Evolutionary conservation across 768 basidiomycete species (phyloP).

Genomic region (Daedaleopsis sinensis): DNA sequence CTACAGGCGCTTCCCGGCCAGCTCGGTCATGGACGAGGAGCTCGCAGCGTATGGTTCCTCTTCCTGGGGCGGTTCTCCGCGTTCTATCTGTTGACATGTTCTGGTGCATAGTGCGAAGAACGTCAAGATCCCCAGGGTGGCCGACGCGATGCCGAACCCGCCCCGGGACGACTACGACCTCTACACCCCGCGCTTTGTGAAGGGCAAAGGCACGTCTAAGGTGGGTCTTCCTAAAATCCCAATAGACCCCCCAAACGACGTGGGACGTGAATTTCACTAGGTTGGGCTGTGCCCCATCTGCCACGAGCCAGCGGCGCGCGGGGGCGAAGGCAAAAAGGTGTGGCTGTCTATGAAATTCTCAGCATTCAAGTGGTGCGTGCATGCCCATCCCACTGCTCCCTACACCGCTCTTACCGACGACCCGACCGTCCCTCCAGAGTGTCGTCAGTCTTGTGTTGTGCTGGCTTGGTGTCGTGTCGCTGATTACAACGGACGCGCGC

Average conservation of each 20-base stretch:
- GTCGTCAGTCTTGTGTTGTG: too few relatives aligned
- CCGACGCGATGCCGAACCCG: conserved; percentile 56
- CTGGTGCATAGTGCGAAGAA: not conserved
- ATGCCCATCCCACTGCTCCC: not conserved
- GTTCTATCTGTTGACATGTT: not conserved
- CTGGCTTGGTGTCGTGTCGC: not conserved
- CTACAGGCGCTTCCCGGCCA: conserved; percentile 72
- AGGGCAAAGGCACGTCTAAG: conserved; percentile 67
- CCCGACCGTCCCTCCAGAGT: not conserved
- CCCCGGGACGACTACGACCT: conserved; percentile 66
- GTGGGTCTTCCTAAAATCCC: conserved; percentile 18
- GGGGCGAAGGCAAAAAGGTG: conserved; percentile 62
- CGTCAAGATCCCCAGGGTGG: conserved; percentile 16
- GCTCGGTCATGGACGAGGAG: conserved; percentile 51
- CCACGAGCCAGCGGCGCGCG: conserved; percentile 57
- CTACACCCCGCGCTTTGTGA: conserved; percentile 79
- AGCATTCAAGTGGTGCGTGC: conserved; percentile 76
- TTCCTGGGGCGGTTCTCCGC: not conserved
- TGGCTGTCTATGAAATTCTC: conserved; percentile 84
- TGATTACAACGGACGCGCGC: not conserved
- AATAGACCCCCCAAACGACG: not conserved
- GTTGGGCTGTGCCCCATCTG: conserved; percentile 81
- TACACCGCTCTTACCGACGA: not conserved
- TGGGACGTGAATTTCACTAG: conserved; percentile 11
- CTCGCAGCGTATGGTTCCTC: conserved; percentile 41